Percentiles rank a stretch among this genome's conserved stretches.
Evolutionary conservation across 805 yeast genomes (phyloP).

Genomic region (Lipomyces starkeyi): DNA sequence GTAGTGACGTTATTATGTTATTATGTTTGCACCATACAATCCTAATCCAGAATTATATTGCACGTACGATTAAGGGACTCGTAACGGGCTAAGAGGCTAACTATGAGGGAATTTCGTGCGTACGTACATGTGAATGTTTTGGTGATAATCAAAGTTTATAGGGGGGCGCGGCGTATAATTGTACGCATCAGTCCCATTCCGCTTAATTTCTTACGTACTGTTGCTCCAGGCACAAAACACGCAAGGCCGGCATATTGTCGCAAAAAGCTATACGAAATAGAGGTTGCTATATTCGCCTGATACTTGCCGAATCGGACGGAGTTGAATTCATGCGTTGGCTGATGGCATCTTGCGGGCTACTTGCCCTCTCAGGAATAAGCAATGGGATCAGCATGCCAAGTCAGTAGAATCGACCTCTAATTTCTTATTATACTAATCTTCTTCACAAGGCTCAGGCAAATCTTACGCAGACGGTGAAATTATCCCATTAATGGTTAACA

Average conservation of each 20-base stretch:
- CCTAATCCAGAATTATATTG: too few relatives aligned
- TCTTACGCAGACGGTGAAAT: slow-evolving; percentile 58
- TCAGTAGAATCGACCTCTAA: background rate
- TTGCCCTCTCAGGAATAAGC: background rate
- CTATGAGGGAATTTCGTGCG: too few relatives aligned
- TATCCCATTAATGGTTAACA: slow-evolving; percentile 74
- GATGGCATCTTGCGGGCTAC: background rate
- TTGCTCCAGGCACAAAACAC: background rate
- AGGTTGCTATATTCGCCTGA: background rate
- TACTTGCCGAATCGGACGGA: background rate
- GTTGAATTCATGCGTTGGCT: background rate
- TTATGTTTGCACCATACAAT: too few relatives aligned
- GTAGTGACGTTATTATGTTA: too few relatives aligned
- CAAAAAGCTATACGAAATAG: background rate
- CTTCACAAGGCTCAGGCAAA: slow-evolving; percentile 13
- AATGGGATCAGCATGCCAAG: background rate
- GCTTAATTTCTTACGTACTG: background rate
- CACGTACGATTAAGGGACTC: too few relatives aligned
- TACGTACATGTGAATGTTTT: background rate
- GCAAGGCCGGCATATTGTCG: background rate
- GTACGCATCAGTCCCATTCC: background rate
- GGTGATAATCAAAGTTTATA: background rate
- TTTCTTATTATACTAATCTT: background rate
- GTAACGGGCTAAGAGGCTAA: too few relatives aligned
- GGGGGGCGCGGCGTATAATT: too few relatives aligned